Evolutionary conservation across 306 rosid genomes (phyloP), one percentile per base, ranked within the genome.

Genomic region (Herpetospermum pedunculosum): DNA sequence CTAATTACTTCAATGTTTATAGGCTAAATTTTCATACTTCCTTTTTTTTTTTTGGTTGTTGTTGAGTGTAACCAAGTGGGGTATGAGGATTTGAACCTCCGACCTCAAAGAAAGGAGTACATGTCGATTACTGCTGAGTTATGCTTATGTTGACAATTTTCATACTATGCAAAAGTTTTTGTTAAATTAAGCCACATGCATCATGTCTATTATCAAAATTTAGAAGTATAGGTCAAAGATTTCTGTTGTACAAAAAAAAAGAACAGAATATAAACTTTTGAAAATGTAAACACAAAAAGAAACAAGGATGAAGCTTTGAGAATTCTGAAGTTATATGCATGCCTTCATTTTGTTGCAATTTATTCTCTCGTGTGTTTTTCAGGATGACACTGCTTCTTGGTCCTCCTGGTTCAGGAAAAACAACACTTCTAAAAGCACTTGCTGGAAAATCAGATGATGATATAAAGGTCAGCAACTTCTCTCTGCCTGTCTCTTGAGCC

Each of bases 361-460:
- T 25, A 28, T 57, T 57, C 4, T 57, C 0, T 58, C 13, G 15
- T 58, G 10, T 14, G 34, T 58, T 26, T 58, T 58, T 16, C 78
- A 92, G 96, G 92, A 80, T 92, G 87, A 85, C 96, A 49, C 81
- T 92, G 48, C 97, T 92, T 52, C 82, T 89, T 8, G 97, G 96
- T 47, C 97, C 97, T 55, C 97, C 97, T 3, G 70, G 82, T 14
- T 76, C 96, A 16, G 97, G 97, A 70, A 89, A 92, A 82, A 92
- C 96, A 55, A 88, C 97, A 23, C 75, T 89, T 32, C 84, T 92
- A 58, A 77, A 77, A 44, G 90, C 88, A 44, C 90, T 92, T 65
- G 87, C 97, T 8, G 96, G 96, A 50, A 92, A 87, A 72, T 86
- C 85, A 21, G 90, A 84, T 40, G 74, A 69, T 15, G 79, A 88